phyloP scores from a whole-genome alignment of 768 basidiomycete species.

The Auriscalpium vulgare region DNA sequence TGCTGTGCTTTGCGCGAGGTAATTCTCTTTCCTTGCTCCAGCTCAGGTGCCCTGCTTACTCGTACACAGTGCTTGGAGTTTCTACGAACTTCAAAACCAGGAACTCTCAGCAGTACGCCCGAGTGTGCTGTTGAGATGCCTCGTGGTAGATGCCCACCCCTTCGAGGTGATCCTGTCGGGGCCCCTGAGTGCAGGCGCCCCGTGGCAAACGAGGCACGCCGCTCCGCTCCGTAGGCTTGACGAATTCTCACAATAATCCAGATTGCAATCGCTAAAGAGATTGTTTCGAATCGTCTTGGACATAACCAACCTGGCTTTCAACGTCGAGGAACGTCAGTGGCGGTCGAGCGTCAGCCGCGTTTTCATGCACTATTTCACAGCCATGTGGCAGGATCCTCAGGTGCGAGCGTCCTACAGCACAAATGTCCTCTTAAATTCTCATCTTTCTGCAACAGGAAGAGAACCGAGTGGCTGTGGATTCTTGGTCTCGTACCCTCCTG shows the following conservation, averaged over 20 bases:
- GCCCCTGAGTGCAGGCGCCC: constrained; percentile 27
- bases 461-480: constrained; percentile 49
- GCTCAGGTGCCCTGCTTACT: not conserved
- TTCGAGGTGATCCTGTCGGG: constrained; percentile 43
- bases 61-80: constrained; percentile 50
- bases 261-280: constrained; percentile 43
- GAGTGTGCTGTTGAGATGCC: constrained; percentile 45
- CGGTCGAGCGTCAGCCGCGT: constrained; percentile 50
- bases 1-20: constrained; percentile 48
- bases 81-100: constrained; percentile 53
- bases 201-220: constrained; percentile 48
- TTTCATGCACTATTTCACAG: constrained; percentile 51
- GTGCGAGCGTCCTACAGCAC: constrained; percentile 27
- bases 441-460: constrained; percentile 45
- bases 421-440: not conserved
- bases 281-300: constrained; percentile 63
- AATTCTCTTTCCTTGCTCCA: not conserved
- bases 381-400: constrained; percentile 56
- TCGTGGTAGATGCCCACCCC: constrained; percentile 58
- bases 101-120: constrained; percentile 49
- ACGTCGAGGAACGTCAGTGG: constrained; percentile 62
- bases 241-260: constrained; percentile 17
- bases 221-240: not conserved
- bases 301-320: constrained; percentile 52
- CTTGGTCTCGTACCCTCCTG: constrained; percentile 51